Base-by-base conservation (phyloP, 495 filamentous ascomycete genomes). In the Clavariopsis aquatica region DNA sequence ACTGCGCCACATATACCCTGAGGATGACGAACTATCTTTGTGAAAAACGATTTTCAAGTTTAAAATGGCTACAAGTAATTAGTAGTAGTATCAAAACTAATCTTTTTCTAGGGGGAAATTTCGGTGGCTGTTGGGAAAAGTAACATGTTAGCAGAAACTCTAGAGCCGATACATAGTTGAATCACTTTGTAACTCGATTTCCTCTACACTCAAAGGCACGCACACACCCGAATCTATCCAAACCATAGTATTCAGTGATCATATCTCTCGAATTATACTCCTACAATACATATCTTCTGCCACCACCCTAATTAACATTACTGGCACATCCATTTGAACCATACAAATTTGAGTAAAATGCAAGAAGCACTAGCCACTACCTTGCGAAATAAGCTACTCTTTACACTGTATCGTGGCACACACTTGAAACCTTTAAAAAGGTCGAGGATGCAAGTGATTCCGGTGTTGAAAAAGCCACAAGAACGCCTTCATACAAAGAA, bases 1-100 rank as follows among this genome's bases (percentile, higher is more conserved):
- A 24, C 34, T 43, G 59, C 59, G 59, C 59, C 57, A 51, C 57
- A 51, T 22, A 24, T 3, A 7, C 45, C 6, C 6, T 3, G n/a
- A n/a, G 38, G 38, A 43, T 2, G 5, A 34, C 12, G 12, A 34
- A 6, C 31, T 34, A 5, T 5, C 5, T 34, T 34, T 34, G 31
- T 12, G 31, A 34, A 34, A 34, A 34, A 6, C 5, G 12, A 34
- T 34, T 5, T 34, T 34, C 31, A 34, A 34, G 31, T 5, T 34
- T 12, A 6, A 34, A 34, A 34, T n/a, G n/a, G n/a, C n/a, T n/a
- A n/a, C n/a, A n/a, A n/a, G n/a, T n/a, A n/a, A n/a, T n/a, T n/a
- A n/a, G n/a, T n/a, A n/a, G n/a, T n/a, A n/a, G n/a, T n/a, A n/a
- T n/a, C n/a, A n/a, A n/a, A n/a, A n/a, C n/a, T n/a, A n/a, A n/a